phyloP scores from a whole-genome alignment of 2,329 filamentous ascomycete genomes.

The Chalaropsis thielavioides region DNA sequence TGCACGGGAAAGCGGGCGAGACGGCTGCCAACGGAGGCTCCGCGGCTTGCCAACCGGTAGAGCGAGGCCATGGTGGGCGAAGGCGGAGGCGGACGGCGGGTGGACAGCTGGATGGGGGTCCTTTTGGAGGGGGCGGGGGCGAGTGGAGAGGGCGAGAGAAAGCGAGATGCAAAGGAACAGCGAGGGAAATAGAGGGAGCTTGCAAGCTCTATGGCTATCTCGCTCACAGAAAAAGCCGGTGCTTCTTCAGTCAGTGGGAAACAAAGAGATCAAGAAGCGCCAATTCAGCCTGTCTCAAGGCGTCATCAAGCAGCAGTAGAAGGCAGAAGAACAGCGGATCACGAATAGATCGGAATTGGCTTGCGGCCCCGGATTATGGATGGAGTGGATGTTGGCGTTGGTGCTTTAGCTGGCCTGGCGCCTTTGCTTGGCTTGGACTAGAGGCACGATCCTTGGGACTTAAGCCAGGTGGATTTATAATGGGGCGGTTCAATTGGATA shows the following conservation, averaged over 20 bases:
- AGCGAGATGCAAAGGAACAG: neutral
- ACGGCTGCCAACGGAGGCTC: slow-evolving; percentile 34
- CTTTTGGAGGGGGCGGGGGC: slow-evolving; percentile 12
- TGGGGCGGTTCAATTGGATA: slow-evolving; percentile 12
- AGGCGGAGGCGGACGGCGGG: slow-evolving; percentile 22
- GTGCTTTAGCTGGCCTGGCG: slow-evolving; percentile 3
- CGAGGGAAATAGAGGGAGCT: neutral
- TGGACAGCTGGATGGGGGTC: slow-evolving; percentile 2
- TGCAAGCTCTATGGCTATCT: neutral
- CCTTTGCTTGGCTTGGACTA: neutral
- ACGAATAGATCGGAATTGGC: slow-evolving; percentile 5
- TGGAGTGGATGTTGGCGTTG: neutral
- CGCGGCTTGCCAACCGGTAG: slow-evolving; percentile 55
- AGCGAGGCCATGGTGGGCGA: slow-evolving; percentile 49
- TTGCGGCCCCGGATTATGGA: slow-evolving; percentile 14
- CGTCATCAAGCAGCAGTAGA: slow-evolving; percentile 11
- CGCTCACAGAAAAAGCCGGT: neutral
- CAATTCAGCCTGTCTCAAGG: slow-evolving; percentile 7
- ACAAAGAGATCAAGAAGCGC: neutral
- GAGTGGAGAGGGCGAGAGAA: slow-evolving; percentile 18
- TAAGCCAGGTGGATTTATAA: slow-evolving; percentile 7
- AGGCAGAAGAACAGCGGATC: neutral
- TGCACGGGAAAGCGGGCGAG: slow-evolving; percentile 19
- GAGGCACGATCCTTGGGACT: slow-evolving; percentile 9
- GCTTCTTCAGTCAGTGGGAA: neutral